Base-by-base conservation (phyloP, 2,329 filamentous ascomycete species). In the Colletotrichum lupini region DNA sequence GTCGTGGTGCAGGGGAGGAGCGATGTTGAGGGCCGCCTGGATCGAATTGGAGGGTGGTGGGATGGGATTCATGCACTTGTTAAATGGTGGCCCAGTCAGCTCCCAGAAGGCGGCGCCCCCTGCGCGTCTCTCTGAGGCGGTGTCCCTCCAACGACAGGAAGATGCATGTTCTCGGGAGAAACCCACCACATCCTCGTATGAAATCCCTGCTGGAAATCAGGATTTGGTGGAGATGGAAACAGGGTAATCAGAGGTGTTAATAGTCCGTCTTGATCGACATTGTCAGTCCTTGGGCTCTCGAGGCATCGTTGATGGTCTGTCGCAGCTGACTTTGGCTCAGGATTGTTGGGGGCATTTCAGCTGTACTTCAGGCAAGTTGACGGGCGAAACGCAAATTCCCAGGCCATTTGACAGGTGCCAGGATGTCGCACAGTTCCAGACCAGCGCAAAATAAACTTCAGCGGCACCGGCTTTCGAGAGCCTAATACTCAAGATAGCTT, bases 131-230 rank as follows among this genome's bases (percentile, higher is more conserved):
- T 42, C 26, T 37, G 35, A 66, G 67, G 71, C 71, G 71, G 71
- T 73, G 71, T 73, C 67, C 61, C 52, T 24, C 30, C 53, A 37
- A 55, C 16, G 28, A 32, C 68, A 32, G 11, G 30, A 61, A 56
- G 46, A 30, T 73, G 71, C 71, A 73, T 71, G 67, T 73, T 61
- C 49, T 32, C 70, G 70, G 70, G 22, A 24, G n/a, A 52, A 73
- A 73, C 70, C 70, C 70, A 73, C 67, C 70, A 37, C 12, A 57
- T 42, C 60, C 60, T 61, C 61, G 67, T 65, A 49, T 28, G 26
- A 46, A 55, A 60, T 56, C 46, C 59, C 32, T 60, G 70, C 42
- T 52, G n/a, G 4, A 42, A 42, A 69, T 49, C 42, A 62, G 60
- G 26, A 46, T 57, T 37, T 32, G 30, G 52, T 37, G 68, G 52